Evolutionary conservation across 225 moss, liverwort and hornwort genomes (phyloP).

Genomic region (Rhytidiadelphus loreus): DNA sequence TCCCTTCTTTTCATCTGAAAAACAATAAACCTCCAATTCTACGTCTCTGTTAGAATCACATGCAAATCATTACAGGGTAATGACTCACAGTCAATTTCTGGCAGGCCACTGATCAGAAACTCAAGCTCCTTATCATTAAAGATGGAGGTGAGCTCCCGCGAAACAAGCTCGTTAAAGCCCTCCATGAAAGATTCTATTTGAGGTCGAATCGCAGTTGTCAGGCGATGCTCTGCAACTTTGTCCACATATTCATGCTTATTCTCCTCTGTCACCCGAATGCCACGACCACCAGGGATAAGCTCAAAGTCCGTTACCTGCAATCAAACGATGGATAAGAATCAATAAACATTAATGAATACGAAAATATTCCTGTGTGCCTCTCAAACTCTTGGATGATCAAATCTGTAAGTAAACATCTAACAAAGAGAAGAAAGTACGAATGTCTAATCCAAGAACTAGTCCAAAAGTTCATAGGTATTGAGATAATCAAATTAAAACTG

Average conservation of each 20-base stretch:
- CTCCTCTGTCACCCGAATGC: slow-evolving; percentile 60
- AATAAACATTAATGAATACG: neutral
- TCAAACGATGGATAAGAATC: neutral
- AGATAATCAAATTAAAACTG: neutral
- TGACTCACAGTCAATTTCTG: slow-evolving; percentile 72
- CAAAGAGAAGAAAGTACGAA: neutral
- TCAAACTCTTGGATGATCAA: neutral
- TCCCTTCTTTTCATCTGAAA: neutral
- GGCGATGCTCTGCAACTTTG: slow-evolving; percentile 78
- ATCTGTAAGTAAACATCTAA: neutral
- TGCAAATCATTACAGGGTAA: neutral
- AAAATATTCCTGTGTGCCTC: neutral
- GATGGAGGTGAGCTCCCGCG: slow-evolving; percentile 55
- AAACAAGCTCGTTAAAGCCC: slow-evolving; percentile 56
- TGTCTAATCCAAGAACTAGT: neutral
- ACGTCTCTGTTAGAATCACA: neutral
- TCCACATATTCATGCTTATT: slow-evolving; percentile 90
- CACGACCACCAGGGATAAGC: slow-evolving; percentile 71
- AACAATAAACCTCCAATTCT: neutral
- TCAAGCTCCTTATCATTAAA: slow-evolving; percentile 86
- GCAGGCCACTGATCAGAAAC: slow-evolving; percentile 77
- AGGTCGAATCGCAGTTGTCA: slow-evolving; percentile 81
- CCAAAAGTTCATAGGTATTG: neutral
- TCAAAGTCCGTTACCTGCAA: slow-evolving; percentile 69
- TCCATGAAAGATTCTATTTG: slow-evolving; percentile 53